phyloP scores from a whole-genome alignment of 2,329 filamentous ascomycete genomes.

The Colletotrichum horii region DNA sequence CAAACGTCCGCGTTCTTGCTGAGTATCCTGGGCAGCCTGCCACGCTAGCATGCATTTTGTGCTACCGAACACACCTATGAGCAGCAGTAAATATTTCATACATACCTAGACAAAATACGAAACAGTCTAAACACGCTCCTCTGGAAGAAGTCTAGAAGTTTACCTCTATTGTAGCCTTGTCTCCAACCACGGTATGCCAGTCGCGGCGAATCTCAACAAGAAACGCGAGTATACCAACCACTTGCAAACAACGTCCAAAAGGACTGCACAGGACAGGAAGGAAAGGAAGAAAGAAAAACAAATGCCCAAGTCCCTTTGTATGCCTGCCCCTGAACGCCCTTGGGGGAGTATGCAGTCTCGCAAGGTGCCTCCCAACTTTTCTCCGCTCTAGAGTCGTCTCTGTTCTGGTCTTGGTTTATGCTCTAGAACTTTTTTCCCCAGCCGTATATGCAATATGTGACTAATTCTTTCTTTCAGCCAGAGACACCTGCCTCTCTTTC shows the following conservation, averaged over 20 bases:
- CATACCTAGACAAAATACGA: background rate
- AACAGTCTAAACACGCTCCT: background rate
- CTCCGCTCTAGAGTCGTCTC: background rate
- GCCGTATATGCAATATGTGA: slow-evolving; percentile 13
- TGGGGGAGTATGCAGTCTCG: slow-evolving; percentile 10
- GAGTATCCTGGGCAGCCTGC: background rate
- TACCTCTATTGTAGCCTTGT: background rate
- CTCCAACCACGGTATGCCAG: background rate
- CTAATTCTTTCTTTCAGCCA: background rate
- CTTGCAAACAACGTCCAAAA: background rate
- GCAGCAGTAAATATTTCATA: background rate
- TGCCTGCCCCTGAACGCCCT: slow-evolving; percentile 20
- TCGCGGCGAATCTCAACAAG: background rate
- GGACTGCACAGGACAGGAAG: slow-evolving; percentile 8
- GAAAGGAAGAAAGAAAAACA: slow-evolving; percentile 2
- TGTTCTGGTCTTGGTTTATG: slow-evolving; percentile 5
- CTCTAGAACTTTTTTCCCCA: slow-evolving; percentile 10
- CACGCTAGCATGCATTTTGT: background rate
- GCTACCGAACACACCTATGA: background rate
- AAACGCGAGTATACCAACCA: background rate
- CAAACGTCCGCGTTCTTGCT: background rate
- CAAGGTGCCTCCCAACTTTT: slow-evolving; percentile 6
- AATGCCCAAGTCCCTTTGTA: slow-evolving; percentile 8
- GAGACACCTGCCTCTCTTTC: background rate
- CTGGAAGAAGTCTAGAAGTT: background rate